These are phyloP conservation scores for Colletotrichum kahawae DNA, from an alignment of 2,329 filamentous ascomycete genomes.

Conservation along the genomic window DNA sequence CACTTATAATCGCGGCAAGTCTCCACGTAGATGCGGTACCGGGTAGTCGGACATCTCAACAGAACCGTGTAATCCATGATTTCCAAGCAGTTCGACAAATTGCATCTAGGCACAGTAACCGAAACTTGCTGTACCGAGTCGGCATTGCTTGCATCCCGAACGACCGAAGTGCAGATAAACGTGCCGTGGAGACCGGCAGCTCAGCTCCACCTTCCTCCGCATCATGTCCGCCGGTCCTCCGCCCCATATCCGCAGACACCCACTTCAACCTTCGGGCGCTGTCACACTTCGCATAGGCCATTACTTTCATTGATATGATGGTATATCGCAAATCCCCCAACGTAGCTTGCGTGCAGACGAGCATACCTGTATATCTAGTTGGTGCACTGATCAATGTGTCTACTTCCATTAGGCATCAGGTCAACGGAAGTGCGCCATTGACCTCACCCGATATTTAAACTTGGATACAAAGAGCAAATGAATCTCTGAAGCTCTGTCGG, in stretches of 20 bases:
- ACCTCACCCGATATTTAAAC: background rate
- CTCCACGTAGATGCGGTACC: background rate
- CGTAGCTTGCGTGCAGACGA: background rate
- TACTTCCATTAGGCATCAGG: background rate
- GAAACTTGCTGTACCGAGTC: background rate
- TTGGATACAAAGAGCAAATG: background rate
- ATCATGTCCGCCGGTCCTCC: background rate
- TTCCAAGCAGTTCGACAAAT: background rate
- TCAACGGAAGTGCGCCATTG: background rate
- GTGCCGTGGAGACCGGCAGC: background rate
- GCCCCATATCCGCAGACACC: background rate
- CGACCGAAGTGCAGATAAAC: background rate
- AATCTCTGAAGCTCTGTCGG: background rate
- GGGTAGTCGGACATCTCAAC: background rate
- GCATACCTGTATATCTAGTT: background rate
- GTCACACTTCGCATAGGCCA: background rate
- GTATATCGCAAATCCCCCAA: background rate
- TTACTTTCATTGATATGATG: no score
- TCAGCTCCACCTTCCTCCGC: background rate
- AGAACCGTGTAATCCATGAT: background rate
- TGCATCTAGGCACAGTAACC: background rate
- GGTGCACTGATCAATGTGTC: background rate
- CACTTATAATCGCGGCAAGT: background rate
- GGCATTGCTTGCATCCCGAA: background rate
- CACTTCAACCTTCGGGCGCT: background rate